These are phyloP conservation scores for Russula sp. DNA, from an alignment of 768 basidiomycete genomes.

Conservation along the genomic window DNA sequence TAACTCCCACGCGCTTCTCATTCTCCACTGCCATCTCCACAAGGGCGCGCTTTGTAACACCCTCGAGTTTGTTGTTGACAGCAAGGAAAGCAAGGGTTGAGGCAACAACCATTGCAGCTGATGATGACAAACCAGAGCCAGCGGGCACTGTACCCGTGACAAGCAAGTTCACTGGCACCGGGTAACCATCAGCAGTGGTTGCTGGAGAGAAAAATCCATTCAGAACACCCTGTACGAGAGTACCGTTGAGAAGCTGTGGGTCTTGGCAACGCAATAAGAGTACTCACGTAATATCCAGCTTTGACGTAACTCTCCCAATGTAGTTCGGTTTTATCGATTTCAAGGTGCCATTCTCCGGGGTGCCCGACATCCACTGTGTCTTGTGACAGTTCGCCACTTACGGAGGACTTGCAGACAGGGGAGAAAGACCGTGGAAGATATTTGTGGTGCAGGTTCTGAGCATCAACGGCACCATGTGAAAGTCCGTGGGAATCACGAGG, in stretches of 20 bases:
- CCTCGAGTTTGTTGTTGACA: constrained; percentile 57
- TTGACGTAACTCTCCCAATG: constrained; percentile 89
- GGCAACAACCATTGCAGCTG: constrained; percentile 87
- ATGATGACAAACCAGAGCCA: constrained; percentile 82
- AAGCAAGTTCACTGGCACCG: constrained; percentile 67
- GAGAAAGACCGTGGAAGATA: constrained; percentile 56
- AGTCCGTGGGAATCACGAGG: constrained; percentile 34
- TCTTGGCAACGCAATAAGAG: not conserved
- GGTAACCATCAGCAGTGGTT: constrained; percentile 10
- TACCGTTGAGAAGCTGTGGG: not conserved
- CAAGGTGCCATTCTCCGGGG: constrained; percentile 60
- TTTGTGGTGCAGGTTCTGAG: constrained; percentile 55
- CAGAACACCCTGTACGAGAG: constrained; percentile 51
- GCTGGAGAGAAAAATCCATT: constrained; percentile 47
- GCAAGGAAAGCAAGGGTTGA: constrained; percentile 77
- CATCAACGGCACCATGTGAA: constrained; percentile 49
- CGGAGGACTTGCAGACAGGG: constrained; percentile 37
- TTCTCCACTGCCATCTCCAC: constrained; percentile 79
- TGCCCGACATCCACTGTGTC: constrained; percentile 39
- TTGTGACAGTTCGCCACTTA: constrained; percentile 30
- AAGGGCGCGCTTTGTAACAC: constrained; percentile 60
- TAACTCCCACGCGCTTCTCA: constrained; percentile 79
- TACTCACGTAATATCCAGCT: constrained; percentile 71
- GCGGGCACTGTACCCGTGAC: constrained; percentile 80
- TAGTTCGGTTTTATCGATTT: constrained; percentile 62